Evolutionary conservation across 345 rosid genomes (phyloP).

Genomic region (Brassica rapa): DNA sequence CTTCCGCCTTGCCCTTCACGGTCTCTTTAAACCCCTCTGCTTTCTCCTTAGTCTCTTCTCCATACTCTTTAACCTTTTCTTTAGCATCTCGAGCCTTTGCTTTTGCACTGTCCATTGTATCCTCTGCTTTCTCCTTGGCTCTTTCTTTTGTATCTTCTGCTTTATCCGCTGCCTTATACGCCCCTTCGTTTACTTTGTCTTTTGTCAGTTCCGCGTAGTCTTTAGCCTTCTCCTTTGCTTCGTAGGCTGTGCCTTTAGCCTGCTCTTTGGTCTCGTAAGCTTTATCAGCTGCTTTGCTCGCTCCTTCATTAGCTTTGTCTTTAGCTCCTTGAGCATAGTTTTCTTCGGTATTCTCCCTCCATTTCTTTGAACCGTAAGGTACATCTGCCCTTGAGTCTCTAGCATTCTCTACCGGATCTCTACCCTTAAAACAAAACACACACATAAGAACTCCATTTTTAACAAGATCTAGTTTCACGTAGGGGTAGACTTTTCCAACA

Average conservation of each 20-base stretch:
- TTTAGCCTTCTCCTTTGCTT: slow-evolving; percentile 31
- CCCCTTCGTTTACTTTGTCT: slow-evolving; percentile 30
- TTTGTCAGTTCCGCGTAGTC: slow-evolving; percentile 30
- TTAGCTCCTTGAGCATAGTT: slow-evolving; percentile 30
- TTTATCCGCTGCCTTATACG: slow-evolving; percentile 28
- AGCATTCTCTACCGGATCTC: slow-evolving; percentile 19
- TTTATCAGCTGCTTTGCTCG: slow-evolving; percentile 29
- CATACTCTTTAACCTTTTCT: slow-evolving; percentile 33
- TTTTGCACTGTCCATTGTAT: slow-evolving; percentile 32
- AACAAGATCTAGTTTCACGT: background rate
- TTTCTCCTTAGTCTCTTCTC: slow-evolving; percentile 30
- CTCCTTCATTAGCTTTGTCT: slow-evolving; percentile 33
- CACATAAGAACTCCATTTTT: background rate
- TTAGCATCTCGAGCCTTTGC: slow-evolving; percentile 29
- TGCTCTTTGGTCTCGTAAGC: slow-evolving; percentile 32
- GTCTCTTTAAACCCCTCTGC: slow-evolving; percentile 36
- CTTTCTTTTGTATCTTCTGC: slow-evolving; percentile 30
- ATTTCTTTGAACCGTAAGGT: slow-evolving; percentile 33
- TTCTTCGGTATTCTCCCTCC: slow-evolving; percentile 30
- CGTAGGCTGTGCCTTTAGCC: slow-evolving; percentile 27
- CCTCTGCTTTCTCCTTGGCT: slow-evolving; percentile 35
- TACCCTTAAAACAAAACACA: slow-evolving; percentile 11
- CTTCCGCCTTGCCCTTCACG: slow-evolving; percentile 35
- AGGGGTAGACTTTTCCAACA: slow-evolving; percentile 4
- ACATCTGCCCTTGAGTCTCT: slow-evolving; percentile 23